Evolutionary conservation across 2,329 filamentous ascomycete species (phyloP).

Genomic region (Fusarium sp.): DNA sequence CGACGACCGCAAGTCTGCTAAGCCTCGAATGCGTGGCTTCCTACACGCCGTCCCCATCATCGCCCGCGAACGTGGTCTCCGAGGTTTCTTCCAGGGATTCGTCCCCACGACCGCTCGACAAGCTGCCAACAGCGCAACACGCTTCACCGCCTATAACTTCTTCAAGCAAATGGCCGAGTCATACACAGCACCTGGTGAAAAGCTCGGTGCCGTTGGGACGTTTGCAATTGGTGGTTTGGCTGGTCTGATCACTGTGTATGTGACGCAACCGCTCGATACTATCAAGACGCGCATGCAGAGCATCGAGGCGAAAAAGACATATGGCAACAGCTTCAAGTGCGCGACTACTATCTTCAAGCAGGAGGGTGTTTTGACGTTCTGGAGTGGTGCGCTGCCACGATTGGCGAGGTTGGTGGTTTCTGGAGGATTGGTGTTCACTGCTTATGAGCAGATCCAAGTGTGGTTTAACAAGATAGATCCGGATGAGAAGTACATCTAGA

Average conservation of each 20-base stretch:
- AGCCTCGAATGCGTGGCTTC: conserved; percentile 90
- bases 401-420: conserved; percentile 87
- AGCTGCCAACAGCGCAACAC: conserved; percentile 90
- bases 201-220: conserved; percentile 85
- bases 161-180: conserved; percentile 91
- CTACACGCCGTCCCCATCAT: conserved; percentile 90
- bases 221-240: conserved; percentile 92
- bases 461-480: conserved; percentile 83
- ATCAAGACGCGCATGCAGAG: conserved; percentile 99
- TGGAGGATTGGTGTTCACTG: conserved; percentile 96
- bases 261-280: conserved; percentile 82
- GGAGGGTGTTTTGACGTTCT: conserved; percentile 89
- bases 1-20: conserved; percentile 88
- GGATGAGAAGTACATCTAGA: conserved; percentile 80
- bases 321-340: conserved; percentile 89
- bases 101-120: conserved; percentile 94
- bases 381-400: conserved; percentile 90
- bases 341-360: conserved; percentile 85
- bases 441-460: conserved; percentile 92
- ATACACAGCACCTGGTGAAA: conserved; percentile 94
- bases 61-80: conserved; percentile 83
- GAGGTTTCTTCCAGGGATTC: conserved; percentile 97
- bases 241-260: conserved; percentile 88
- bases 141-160: conserved; percentile 91
- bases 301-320: conserved; percentile 80